A percentile compares a stretch with the other conserved stretches of the same genome.
These are phyloP conservation scores for Leptographium flavum DNA, from an alignment of 2,329 filamentous ascomycete species.

Conservation along the genomic window DNA sequence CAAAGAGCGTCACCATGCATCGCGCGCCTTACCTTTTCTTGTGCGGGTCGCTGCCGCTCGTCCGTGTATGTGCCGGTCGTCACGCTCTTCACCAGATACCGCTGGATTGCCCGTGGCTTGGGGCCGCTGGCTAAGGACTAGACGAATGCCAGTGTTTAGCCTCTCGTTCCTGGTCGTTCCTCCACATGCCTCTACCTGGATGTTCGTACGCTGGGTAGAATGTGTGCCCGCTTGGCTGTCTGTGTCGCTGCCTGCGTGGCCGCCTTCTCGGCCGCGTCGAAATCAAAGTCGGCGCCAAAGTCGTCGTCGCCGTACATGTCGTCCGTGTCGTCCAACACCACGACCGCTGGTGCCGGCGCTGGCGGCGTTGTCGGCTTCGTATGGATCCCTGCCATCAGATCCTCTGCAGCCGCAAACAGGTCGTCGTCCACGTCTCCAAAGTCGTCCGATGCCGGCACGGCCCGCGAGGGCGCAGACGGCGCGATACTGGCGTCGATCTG, in stretches of 20 bases:
- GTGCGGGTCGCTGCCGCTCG: slow-evolving; percentile 37
- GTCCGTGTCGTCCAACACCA: slow-evolving; percentile 21
- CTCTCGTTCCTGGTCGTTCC: slow-evolving; percentile 6
- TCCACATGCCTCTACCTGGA: neutral
- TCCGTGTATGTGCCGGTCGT: slow-evolving; percentile 54
- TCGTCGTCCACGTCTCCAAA: slow-evolving; percentile 47
- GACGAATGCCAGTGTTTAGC: slow-evolving; percentile 25
- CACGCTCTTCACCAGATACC: slow-evolving; percentile 69
- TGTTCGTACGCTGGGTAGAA: slow-evolving; percentile 42
- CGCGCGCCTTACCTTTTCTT: slow-evolving; percentile 53
- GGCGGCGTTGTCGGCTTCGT: slow-evolving; percentile 8
- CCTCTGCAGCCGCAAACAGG: slow-evolving; percentile 33
- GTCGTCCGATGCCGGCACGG: slow-evolving; percentile 25
- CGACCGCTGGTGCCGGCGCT: slow-evolving; percentile 3
- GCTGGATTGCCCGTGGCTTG: slow-evolving; percentile 64
- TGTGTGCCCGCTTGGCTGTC: too few species aligned
- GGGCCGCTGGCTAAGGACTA: slow-evolving; percentile 38
- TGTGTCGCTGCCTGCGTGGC: too few species aligned
- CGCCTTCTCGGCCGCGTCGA: slow-evolving; percentile 59
- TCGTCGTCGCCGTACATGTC: slow-evolving; percentile 58
- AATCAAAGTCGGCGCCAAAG: slow-evolving; percentile 59
- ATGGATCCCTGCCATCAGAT: slow-evolving; percentile 23
- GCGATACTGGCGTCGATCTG: slow-evolving; percentile 32
- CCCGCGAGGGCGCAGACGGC: neutral
- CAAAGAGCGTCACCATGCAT: neutral